phyloP scores from a whole-genome alignment of 441 rosid genomes.

The Gossypium trilobum region DNA sequence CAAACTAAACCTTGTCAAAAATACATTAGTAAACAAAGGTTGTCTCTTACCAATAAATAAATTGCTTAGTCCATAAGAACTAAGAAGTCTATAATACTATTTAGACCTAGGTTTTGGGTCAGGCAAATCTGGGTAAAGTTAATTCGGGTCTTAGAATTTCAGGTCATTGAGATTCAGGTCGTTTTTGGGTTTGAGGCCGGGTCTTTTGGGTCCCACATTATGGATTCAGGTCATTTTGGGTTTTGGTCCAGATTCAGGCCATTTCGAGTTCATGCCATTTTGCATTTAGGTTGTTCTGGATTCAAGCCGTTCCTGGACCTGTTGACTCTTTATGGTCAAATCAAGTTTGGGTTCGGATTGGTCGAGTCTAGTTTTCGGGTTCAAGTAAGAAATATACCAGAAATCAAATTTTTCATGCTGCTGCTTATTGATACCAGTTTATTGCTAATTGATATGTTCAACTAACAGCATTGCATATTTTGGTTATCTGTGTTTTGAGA shows the following conservation, averaged over 20 bases:
- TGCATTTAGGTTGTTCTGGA: not conserved
- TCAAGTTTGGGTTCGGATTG: not conserved
- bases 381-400: not conserved
- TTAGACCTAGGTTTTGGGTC: not conserved
- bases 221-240: not conserved
- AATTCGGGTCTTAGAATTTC: not conserved
- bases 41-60: not conserved
- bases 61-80: not conserved
- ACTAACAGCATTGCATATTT: slow-evolving; percentile 6
- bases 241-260: too few relatives aligned
- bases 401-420: not conserved
- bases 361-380: not conserved
- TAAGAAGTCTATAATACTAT: not conserved
- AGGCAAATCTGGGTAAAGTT: not conserved
- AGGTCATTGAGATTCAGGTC: not conserved
- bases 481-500: not conserved
- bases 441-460: not conserved
- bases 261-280: not conserved
- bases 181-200: not conserved
- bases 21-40: not conserved
- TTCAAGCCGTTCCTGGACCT: not conserved
- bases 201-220: not conserved
- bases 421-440: not conserved
- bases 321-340: not conserved
- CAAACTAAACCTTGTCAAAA: not conserved